Base-by-base conservation (phyloP, 805 yeast species). In the Schizosaccharomyces pombe region DNA sequence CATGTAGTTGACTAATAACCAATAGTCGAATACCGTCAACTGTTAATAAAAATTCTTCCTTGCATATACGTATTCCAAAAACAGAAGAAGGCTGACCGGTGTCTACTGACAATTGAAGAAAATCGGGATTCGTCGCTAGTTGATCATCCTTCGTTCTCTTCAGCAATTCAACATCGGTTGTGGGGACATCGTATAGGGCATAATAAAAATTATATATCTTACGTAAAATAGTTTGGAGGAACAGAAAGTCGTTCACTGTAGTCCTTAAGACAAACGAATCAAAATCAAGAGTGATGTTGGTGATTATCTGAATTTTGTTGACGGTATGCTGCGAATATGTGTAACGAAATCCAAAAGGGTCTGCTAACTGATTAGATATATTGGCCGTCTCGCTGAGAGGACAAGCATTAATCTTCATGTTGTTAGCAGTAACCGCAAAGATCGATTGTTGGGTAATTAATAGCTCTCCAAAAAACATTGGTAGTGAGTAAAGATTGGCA, bases 1-100 rank as follows among this genome's bases (percentile, higher is more conserved):
- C 96, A 63, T 86, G 91, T 49, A 84, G 80, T 64, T 85, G 93
- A 63, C 95, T 95, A 58, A 87, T 82, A 53, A 87, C 68, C 1
- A 87, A 93, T 52, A 86, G 65, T 57, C 95, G 72, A 57, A 83
- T 62, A 0, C 95, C 95, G 14, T 82, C 85, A 57, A 85, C 65
- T 51, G 75, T 75, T 0, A 80, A 80, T 47, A 67, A 70, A 51
- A 85, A 66, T 47, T 75, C 77, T 64, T 87, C 96, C 1, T 81
- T 83, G 47, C 54, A 34, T 19, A 52, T 52, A 24, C 16, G n/a
- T 9, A 37, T 37, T 37, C 43, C 43, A 37, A 37, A 37, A 11
- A 37, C 24, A 6, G 43, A 37, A 14, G 24, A 37, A 11, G 43
- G n/a, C n/a, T n/a, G n/a, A n/a, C n/a, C n/a, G n/a, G n/a, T n/a